These are phyloP conservation scores for Dipodascus albidus DNA, from an alignment of 805 yeast species.

Conservation along the genomic window DNA sequence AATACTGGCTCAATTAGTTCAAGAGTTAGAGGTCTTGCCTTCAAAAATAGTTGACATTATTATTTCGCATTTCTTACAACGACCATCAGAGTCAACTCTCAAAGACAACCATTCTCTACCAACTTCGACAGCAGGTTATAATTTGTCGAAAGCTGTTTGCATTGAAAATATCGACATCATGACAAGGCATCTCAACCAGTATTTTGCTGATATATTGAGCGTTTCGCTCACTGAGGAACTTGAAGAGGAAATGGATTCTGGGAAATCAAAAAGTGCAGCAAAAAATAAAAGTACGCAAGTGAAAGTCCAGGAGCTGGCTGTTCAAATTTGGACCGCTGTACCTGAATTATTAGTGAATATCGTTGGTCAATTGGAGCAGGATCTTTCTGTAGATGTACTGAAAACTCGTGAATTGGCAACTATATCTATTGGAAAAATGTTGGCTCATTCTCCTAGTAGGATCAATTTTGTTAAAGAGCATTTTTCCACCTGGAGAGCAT, in stretches of 20 bases:
- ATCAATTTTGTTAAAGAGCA: conserved; percentile 49
- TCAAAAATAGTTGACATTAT: conserved; percentile 48
- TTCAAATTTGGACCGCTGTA: conserved; percentile 63
- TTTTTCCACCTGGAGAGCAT: conserved; percentile 48
- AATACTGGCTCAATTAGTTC: conserved; percentile 60
- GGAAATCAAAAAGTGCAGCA: conserved; percentile 17
- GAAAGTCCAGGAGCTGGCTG: conserved; percentile 49
- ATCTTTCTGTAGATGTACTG: conserved; percentile 54
- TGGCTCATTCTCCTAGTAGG: conserved; percentile 37
- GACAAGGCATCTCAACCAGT: conserved; percentile 66
- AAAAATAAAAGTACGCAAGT: conserved; percentile 26
- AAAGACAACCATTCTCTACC: conserved; percentile 12
- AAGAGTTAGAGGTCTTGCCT: conserved; percentile 60
- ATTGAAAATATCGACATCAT: conserved; percentile 59
- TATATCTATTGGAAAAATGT: conserved; percentile 55
- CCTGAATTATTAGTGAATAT: conserved; percentile 68
- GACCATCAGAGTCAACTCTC: conserved; percentile 19
- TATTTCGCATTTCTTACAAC: conserved; percentile 41
- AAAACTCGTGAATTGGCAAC: conserved; percentile 57
- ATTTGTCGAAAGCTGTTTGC: conserved; percentile 54
- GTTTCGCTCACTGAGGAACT: conserved; percentile 25
- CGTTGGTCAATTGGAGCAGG: conserved; percentile 71
- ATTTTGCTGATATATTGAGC: conserved; percentile 64
- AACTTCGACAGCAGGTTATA: conserved; percentile 27
- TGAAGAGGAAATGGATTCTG: conserved; percentile 19